Conservation (phyloP, 2,329 filamentous ascomycete genomes). For the Aspergillus candidus region DNA sequence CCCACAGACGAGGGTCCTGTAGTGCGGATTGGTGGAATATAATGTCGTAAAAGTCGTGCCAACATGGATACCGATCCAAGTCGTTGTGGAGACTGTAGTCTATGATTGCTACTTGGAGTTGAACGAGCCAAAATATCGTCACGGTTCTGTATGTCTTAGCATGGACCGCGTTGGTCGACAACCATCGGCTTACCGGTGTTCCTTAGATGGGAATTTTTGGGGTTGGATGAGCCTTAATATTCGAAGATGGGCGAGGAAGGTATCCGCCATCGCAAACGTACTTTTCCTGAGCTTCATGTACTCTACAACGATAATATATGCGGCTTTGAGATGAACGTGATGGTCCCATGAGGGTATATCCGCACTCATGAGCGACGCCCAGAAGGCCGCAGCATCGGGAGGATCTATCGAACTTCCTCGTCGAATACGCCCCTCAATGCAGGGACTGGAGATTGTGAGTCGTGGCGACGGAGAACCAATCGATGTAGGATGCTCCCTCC, state of each 20-base stretch:
- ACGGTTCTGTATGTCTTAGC: background rate
- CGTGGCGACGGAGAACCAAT: background rate
- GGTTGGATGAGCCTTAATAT: background rate
- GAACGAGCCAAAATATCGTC: conserved; percentile 8
- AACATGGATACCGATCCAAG: background rate
- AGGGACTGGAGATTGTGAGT: background rate
- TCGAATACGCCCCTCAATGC: background rate
- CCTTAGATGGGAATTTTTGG: conserved; percentile 1
- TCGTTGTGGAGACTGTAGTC: conserved; percentile 3
- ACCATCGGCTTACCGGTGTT: background rate
- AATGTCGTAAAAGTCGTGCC: conserved; percentile 1
- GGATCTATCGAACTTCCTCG: background rate
- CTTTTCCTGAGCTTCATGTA: background rate
- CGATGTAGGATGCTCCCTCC: background rate
- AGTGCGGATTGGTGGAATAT: background rate
- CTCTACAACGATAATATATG: conserved; percentile 1
- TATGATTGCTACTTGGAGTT: conserved; percentile 4
- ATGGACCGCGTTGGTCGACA: background rate
- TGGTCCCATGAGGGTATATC: conserved; percentile 2
- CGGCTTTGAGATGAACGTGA: conserved; percentile 3
- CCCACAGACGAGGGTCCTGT: conserved; percentile 1
- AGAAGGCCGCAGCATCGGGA: background rate
- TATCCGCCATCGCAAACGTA: conserved; percentile 1
- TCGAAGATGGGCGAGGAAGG: background rate
- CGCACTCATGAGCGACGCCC: background rate